These are phyloP conservation scores for Tanozyma kutaoensis DNA, from an alignment of 805 yeast genomes.

Conservation along the genomic window DNA sequence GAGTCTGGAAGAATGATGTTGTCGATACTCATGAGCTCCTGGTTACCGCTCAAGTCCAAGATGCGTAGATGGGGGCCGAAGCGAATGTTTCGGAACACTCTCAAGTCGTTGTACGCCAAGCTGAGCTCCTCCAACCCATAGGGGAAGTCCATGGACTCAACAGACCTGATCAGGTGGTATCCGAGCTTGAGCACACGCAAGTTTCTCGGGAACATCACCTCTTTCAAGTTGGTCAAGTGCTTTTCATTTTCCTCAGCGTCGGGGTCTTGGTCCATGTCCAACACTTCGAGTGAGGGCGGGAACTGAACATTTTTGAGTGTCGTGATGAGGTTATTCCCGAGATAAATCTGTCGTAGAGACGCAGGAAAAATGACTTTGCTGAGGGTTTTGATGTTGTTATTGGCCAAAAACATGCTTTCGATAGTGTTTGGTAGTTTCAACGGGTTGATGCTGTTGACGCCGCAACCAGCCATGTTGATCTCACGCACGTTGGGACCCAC, in stretches of 20 bases:
- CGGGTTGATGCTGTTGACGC: slow-evolving; percentile 32
- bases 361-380: slow-evolving; percentile 28
- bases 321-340: slow-evolving; percentile 30
- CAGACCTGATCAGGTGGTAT: slow-evolving; percentile 23
- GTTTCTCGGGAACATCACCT: slow-evolving; percentile 22
- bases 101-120: slow-evolving; percentile 25
- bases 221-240: slow-evolving; percentile 26
- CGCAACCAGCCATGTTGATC: slow-evolving; percentile 22
- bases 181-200: slow-evolving; percentile 22
- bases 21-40: slow-evolving; percentile 23
- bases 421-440: slow-evolving; percentile 27
- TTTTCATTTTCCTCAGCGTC: slow-evolving; percentile 27
- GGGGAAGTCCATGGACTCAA: slow-evolving; percentile 29
- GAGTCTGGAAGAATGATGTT: slow-evolving; percentile 23
- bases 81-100: slow-evolving; percentile 20
- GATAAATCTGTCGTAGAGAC: slow-evolving; percentile 18
- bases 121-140: slow-evolving; percentile 15
- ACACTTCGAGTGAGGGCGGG: slow-evolving; percentile 22
- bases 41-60: slow-evolving; percentile 28
- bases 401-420: slow-evolving; percentile 19
- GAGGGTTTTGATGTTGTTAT: slow-evolving; percentile 30
- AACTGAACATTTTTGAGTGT: slow-evolving; percentile 29
- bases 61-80: slow-evolving; percentile 19
- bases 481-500: slow-evolving; percentile 18
- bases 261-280: slow-evolving; percentile 30